Evolutionary conservation across 1,284 basidiomycete genomes (phyloP), one percentile per base, ranked within the genome.

Genomic region (Stereum hirsutum): DNA sequence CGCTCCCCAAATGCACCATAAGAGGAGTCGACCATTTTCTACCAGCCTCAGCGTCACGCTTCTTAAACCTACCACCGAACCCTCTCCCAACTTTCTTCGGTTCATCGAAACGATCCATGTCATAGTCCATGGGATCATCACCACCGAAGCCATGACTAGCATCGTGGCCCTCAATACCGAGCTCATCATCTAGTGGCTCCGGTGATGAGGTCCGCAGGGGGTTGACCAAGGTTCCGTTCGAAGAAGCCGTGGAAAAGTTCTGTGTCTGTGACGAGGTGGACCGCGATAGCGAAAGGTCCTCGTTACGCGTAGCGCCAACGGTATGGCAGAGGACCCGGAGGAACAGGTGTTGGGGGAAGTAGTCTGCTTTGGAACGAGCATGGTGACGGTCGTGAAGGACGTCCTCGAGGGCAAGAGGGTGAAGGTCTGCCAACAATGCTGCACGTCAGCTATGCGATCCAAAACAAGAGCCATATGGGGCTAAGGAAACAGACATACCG

Each of bases 371-470:
- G 3, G 78, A 81, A 28, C 78, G 72, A 25, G 68, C 68, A 38
- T 74, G 66, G n/a, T 65, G 59, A 31, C 69, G 65, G 33, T 68
- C 63, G 49, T 81, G 75, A 31, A 85, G 68, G 5, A 84, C 58
- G 52, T 85, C 81, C 52, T 85, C 82, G 15, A 86, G 62, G 2
- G 80, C 73, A 32, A 86, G 71, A 0, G 81, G 79, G 52, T 85
- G 82, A 20, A 86, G 59, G 46, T 79, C 79, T 80, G n/a, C n/a
- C n/a, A n/a, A n/a, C n/a, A n/a, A n/a, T n/a, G n/a, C n/a, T n/a
- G n/a, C n/a, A n/a, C n/a, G n/a, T n/a, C n/a, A 37, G 41, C n/a
- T n/a, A n/a, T n/a, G n/a, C n/a, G n/a, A n/a, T 20, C 24, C 33
- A 34, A 36, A 26, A 24, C 34, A 39, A 33, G 31, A 37, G 28